phyloP scores from a whole-genome alignment of 306 rosid genomes.

The Vicia sativa region DNA sequence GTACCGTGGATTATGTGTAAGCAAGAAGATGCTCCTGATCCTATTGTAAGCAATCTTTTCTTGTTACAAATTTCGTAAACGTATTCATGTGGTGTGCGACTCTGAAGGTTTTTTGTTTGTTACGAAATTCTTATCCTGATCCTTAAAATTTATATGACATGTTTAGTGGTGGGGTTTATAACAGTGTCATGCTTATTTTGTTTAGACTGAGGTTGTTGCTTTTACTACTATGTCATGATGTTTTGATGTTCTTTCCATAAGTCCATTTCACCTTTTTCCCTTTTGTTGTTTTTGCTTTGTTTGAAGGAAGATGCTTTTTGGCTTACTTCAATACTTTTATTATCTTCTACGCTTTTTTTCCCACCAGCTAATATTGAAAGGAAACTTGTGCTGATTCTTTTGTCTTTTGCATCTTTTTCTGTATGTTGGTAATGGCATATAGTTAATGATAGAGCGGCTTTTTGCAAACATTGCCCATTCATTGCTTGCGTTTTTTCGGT shows the following conservation, averaged over 20 bases:
- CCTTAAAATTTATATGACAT: slow-evolving; percentile 30
- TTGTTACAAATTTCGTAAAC: background rate
- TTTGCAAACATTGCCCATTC: background rate
- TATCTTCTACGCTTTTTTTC: slow-evolving; percentile 12
- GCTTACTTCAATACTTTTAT: background rate
- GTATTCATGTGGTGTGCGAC: background rate
- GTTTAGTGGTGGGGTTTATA: slow-evolving; percentile 50
- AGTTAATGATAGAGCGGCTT: background rate
- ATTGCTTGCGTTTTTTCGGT: background rate
- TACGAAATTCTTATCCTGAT: slow-evolving; percentile 12
- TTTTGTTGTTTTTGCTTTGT: slow-evolving; percentile 29
- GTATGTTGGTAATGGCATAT: background rate
- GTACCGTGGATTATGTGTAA: slow-evolving; percentile 99
- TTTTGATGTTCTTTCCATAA: slow-evolving; percentile 31
- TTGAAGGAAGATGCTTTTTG: slow-evolving; percentile 13
- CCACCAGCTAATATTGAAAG: slow-evolving; percentile 7
- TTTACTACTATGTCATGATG: slow-evolving; percentile 33
- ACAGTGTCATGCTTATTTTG: slow-evolving; percentile 29
- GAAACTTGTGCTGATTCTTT: slow-evolving; percentile 4
- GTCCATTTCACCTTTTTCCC: background rate
- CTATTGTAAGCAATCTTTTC: slow-evolving; percentile 55
- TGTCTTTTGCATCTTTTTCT: slow-evolving; percentile 4
- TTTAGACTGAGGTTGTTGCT: slow-evolving; percentile 41
- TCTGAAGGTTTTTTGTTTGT: slow-evolving; percentile 28
- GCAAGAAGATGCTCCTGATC: slow-evolving; percentile 87